Evolutionary conservation across 2,329 filamentous ascomycete genomes (phyloP).

Genomic region (Colletotrichum sp.): DNA sequence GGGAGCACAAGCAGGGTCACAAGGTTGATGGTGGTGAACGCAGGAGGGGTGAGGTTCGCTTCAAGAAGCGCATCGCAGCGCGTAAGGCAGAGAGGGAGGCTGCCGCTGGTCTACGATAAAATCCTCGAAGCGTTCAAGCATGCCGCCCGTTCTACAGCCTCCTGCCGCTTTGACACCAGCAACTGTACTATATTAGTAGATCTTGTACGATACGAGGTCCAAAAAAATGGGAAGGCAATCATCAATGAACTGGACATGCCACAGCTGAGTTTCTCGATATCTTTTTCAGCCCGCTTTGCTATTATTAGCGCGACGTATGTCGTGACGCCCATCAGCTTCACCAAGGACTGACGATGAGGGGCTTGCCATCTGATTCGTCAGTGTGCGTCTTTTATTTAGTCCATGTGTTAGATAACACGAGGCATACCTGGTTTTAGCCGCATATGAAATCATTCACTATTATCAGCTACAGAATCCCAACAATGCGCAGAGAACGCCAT

Average conservation of each 20-base stretch:
- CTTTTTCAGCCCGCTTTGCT: not conserved
- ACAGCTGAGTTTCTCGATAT: not conserved
- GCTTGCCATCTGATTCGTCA: not conserved
- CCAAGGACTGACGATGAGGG: not conserved
- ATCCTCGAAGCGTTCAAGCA: not conserved
- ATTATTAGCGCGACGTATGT: not conserved
- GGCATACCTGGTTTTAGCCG: not conserved
- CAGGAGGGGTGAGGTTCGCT: slow-evolving; percentile 81
- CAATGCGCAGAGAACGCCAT: not conserved
- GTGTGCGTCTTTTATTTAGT: not conserved
- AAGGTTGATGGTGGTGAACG: slow-evolving; percentile 98
- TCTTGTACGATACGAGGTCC: slow-evolving; percentile 20
- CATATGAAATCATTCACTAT: not conserved
- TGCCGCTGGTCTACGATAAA: slow-evolving; percentile 28
- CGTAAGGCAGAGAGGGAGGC: slow-evolving; percentile 70
- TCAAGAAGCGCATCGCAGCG: slow-evolving; percentile 83
- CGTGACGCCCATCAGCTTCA: not conserved
- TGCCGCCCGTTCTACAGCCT: slow-evolving; percentile 6
- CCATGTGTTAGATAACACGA: not conserved
- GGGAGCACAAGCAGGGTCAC: slow-evolving; percentile 84
- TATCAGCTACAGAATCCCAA: not conserved
- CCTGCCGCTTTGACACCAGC: slow-evolving; percentile 13
- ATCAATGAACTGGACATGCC: not conserved
- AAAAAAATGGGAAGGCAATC: slow-evolving; percentile 3
- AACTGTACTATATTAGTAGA: slow-evolving; percentile 21